Evolutionary conservation across 228 moss, liverwort and hornwort genomes (phyloP).

Genomic region (Sphagnum magellanicum): DNA sequence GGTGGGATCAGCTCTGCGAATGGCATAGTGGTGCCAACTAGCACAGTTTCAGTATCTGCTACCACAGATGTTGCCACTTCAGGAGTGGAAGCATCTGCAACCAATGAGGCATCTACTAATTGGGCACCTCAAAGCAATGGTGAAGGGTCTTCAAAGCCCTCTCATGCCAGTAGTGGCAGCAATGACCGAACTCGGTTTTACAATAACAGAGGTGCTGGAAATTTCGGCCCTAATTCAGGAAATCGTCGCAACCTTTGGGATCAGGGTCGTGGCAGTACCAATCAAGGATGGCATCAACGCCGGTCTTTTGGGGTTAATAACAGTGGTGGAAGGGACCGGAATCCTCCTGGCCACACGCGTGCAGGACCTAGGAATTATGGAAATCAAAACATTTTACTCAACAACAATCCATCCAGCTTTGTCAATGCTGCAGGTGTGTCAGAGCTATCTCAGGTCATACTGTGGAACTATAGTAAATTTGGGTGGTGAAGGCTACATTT

Average conservation of each 20-base stretch:
- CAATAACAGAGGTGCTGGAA: slow-evolving; percentile 23
- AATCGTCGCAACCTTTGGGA: slow-evolving; percentile 33
- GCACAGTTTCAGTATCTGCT: slow-evolving; percentile 1
- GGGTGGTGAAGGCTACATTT: too few relatives aligned
- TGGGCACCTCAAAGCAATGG: slow-evolving; percentile 11
- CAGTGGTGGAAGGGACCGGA: slow-evolving; percentile 16
- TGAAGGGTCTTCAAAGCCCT: slow-evolving; percentile 14
- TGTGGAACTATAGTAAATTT: too few relatives aligned
- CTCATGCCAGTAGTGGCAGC: slow-evolving; percentile 4
- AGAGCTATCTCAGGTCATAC: too few relatives aligned
- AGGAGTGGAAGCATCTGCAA: slow-evolving; percentile 1
- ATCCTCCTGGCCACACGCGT: slow-evolving; percentile 30
- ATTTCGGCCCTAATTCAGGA: slow-evolving; percentile 24
- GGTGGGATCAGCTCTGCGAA: slow-evolving; percentile 1
- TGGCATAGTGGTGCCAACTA: slow-evolving; percentile 1
- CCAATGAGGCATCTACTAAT: slow-evolving; percentile 11
- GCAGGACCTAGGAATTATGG: slow-evolving; percentile 37
- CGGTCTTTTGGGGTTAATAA: slow-evolving; percentile 19
- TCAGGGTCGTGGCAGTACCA: slow-evolving; percentile 24
- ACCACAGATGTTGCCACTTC: slow-evolving; percentile 8
- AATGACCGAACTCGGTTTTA: slow-evolving; percentile 27
- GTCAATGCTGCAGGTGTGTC: slow-evolving; percentile 30
- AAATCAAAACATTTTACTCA: slow-evolving; percentile 11
- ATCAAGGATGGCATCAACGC: slow-evolving; percentile 38
- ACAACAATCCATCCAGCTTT: slow-evolving; percentile 23